A percentile compares a stretch with the other conserved stretches of the same genome.
Conservation (phyloP, 371 early-diverging fungal genomes). For the Basidiobolus meristosporus region DNA sequence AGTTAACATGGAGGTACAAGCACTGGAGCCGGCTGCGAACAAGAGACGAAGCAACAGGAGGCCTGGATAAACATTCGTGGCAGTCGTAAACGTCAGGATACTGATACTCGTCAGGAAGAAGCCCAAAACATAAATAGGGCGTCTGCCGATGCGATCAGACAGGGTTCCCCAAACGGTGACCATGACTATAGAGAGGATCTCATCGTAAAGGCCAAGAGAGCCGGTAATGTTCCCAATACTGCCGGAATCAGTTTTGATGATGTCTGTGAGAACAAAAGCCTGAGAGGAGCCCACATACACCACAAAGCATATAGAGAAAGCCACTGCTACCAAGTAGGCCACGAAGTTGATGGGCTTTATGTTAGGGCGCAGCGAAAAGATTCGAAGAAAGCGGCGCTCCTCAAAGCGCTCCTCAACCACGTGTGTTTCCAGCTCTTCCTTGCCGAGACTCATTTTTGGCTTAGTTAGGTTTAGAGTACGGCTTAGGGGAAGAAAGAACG, state of each 20-base stretch:
- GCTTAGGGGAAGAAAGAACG: too few relatives aligned
- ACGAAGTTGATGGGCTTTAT: conserved; percentile 26
- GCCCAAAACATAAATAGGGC: conserved; percentile 19
- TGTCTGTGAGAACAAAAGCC: conserved; percentile 9
- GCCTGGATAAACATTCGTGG: conserved; percentile 18
- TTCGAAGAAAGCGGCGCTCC: too few relatives aligned
- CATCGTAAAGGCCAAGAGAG: conserved; percentile 30
- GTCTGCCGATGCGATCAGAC: conserved; percentile 24
- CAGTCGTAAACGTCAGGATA: conserved; percentile 17
- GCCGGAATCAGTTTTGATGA: conserved; percentile 3
- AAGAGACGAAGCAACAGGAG: conserved; percentile 22
- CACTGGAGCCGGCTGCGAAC: conserved; percentile 50
- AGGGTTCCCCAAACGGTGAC: conserved; percentile 27
- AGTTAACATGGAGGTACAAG: conserved; percentile 46
- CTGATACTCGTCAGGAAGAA: conserved; percentile 19
- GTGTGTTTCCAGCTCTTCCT: too few relatives aligned
- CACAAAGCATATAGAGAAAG: conserved; percentile 27
- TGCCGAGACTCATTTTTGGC: too few relatives aligned
- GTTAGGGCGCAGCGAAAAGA: too few relatives aligned
- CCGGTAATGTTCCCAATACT: conserved; percentile 10
- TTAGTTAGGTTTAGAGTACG: too few relatives aligned
- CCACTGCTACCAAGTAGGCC: conserved; percentile 24
- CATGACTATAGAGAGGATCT: conserved; percentile 24
- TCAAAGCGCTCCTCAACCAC: too few relatives aligned
- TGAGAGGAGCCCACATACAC: conserved; percentile 22